Evolutionary conservation across 192 early-diverging fungal species (phyloP), one percentile per base, ranked within the genome.

Genomic region (Umbelopsis vinacea): DNA sequence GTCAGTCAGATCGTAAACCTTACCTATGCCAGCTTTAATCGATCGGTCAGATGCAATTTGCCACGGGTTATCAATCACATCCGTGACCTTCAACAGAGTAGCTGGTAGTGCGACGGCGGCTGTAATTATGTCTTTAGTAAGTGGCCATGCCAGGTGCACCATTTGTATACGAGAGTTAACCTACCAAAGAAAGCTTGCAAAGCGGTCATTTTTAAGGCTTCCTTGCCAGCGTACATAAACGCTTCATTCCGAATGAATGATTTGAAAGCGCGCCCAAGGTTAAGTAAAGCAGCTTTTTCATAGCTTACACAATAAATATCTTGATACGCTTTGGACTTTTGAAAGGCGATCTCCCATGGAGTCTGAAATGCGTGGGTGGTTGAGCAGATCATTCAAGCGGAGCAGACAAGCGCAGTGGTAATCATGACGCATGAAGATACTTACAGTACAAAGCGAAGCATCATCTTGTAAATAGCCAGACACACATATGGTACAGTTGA

Each of bases 51-150:
- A 74, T 21, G 81, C 85, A 6, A 89, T 68, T 46, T 82, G 80
- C 87, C 87, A 89, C 24, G 87, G 87, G 63, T 89, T 85, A 66
- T 87, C 85, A 69, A 89, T 89, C 19, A 89, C 66, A 71, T 89
- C 85, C 35, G 80, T 81, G 2, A 83, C 79, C 40, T 85, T 83
- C 70, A 89, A 74, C 11, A 89, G 68, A 46, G 77, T 78, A 4
- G 80, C 77, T 2, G 87, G 87, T 14, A 89, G 48, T 9, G 82
- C 77, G 7, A 89, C 70, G 17, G 87, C 85, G 33, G 79, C 79
- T 78, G 66, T 67, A 55, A 29, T 3, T 50, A 50, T 6, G 15
- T n/a, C 2, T n/a, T 1, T 12, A 43, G 11, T 43, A 1, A 43
- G 40, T 12, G 40, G 11, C 40, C 40, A 50, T 50, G n/a, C 46